Base-by-base conservation (phyloP, 805 yeast species). In the Candida ascalaphidarum region DNA sequence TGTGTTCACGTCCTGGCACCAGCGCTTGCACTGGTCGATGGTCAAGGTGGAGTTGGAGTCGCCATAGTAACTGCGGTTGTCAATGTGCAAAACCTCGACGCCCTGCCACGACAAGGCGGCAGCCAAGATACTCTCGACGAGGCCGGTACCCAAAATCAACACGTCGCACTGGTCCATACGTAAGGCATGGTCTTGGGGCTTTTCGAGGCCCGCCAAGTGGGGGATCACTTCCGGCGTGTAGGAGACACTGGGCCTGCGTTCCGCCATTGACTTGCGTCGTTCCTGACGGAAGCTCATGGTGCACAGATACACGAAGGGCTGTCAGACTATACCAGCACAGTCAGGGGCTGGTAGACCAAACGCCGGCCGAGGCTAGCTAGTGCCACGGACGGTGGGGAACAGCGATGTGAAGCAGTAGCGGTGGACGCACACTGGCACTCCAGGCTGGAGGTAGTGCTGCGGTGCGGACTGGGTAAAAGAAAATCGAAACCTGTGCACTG, bases 51-150 rank as follows among this genome's bases (percentile, higher is more conserved):
- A 86, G 27, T 79, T 69, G 20, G 80, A 69, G 50, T 88, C 97
- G 13, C 98, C 98, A 46, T 92, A 92, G 50, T 83, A 79, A 17
- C 74, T 68, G 47, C 86, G 81, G 23, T 76, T 64, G 52, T 92
- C 98, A 17, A 92, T 74, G 48, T 92, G 98, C 24, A 92, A 61
- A 7, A 92, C 96, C 39, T 71, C 76, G n/a, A 92, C 76, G n/a
- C 98, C 98, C 44, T 85, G 95, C 97, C 98, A 92, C 9, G 96
- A 81, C 26, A 92, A 65, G 0, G 96, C 89, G 9, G 96, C 95
- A 0, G 97, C 96, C 27, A 86, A 56, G 9, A 92, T 77, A 40
- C 85, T 74, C 52, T 92, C 95, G 2, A 77, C 79, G 23, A 92
- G 64, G 3, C 97, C 97, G 0, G 98, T 89, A 21, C 98, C 98